These are phyloP conservation scores for Adansonia madagascariensis DNA, from an alignment of 441 rosid species.

Conservation along the genomic window DNA sequence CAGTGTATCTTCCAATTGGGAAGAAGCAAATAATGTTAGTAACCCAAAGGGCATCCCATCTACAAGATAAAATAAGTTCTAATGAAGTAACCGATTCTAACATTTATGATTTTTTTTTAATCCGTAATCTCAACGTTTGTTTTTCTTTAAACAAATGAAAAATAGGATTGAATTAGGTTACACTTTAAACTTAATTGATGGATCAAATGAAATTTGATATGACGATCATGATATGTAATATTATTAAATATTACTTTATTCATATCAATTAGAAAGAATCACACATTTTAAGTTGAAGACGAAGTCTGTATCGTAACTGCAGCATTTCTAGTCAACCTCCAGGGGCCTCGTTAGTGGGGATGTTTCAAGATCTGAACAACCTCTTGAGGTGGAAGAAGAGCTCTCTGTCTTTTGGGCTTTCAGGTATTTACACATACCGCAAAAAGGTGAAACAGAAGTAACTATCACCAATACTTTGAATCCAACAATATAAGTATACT, in stretches of 20 bases:
- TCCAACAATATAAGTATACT: not conserved
- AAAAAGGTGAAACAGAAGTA: not conserved
- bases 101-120: too few species aligned
- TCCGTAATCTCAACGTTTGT: too few species aligned
- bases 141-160: too few species aligned
- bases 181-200: too few species aligned
- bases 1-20: too few species aligned
- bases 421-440: not conserved
- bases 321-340: not conserved
- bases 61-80: too few species aligned
- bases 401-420: slow-evolving; percentile 3
- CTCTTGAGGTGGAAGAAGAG: slow-evolving; percentile 17
- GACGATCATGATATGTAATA: too few species aligned
- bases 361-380: slow-evolving; percentile 13
- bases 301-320: not conserved
- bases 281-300: slow-evolving; percentile 6
- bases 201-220: too few species aligned
- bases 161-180: too few species aligned
- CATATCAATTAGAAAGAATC: not conserved
- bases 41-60: too few species aligned
- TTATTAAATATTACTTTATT: not conserved
- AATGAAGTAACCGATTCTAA: too few species aligned
- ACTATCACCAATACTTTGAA: not conserved
- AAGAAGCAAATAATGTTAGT: too few species aligned
- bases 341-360: slow-evolving; percentile 22